Evolutionary conservation across 2,329 filamentous ascomycete species (phyloP).

Genomic region (Microsporum canis): DNA sequence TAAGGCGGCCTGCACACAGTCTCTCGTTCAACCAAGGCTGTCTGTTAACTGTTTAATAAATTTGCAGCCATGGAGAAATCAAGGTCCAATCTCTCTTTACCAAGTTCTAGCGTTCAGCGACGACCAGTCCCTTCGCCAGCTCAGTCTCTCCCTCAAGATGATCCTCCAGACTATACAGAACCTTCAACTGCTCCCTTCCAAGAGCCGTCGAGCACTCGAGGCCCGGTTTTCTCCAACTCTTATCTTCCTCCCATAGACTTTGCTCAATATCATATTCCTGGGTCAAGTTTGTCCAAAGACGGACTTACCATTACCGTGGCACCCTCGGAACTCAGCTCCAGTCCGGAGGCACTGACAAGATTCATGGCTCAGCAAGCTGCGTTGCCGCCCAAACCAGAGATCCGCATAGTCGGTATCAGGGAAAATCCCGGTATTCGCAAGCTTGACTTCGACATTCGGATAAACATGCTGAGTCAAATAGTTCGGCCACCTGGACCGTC

Average conservation of each 20-base stretch:
- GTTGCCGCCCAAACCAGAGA: conserved; percentile 20
- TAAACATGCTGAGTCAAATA: conserved; percentile 4
- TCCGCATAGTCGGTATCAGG: conserved; percentile 17
- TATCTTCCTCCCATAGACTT: conserved; percentile 17
- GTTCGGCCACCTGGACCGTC: neutral
- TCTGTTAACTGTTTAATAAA: neutral
- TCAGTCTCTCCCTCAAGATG: neutral
- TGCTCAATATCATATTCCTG: conserved; percentile 19
- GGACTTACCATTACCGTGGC: conserved; percentile 18
- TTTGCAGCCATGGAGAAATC: neutral
- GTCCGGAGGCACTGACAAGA: conserved; percentile 16
- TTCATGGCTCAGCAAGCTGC: conserved; percentile 22
- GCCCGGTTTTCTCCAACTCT: conserved; percentile 4
- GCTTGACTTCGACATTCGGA: conserved; percentile 7
- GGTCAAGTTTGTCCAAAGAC: conserved; percentile 19
- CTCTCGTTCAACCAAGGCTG: neutral
- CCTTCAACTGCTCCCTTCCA: neutral
- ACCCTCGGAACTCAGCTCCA: conserved; percentile 15
- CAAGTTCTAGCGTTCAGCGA: neutral
- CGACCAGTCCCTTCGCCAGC: neutral
- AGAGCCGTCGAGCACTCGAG: neutral
- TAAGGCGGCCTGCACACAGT: neutral
- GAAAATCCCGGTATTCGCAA: neutral
- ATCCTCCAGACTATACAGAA: conserved; percentile 1
- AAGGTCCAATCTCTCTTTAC: neutral